These are phyloP conservation scores for Mycosarcoma maydis DNA, from an alignment of 1,284 basidiomycete genomes.

Conservation along the genomic window DNA sequence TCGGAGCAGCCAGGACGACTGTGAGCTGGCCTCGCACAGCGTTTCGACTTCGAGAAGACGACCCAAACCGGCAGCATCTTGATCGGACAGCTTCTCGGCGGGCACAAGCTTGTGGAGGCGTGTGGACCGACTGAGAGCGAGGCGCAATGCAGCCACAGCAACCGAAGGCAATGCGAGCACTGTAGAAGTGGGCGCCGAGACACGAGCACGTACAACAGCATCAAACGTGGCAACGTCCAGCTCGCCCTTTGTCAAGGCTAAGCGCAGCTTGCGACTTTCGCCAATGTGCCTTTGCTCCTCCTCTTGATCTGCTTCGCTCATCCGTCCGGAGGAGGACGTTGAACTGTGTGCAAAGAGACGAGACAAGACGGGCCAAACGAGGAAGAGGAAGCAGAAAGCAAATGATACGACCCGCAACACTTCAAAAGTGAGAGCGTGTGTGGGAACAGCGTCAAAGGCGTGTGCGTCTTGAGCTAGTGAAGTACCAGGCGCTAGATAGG, in stretches of 20 bases:
- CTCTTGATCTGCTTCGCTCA: constrained; percentile 2
- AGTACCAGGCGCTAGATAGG: constrained; percentile 24
- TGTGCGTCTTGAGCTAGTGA: constrained; percentile 27
- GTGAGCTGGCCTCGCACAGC: constrained; percentile 33
- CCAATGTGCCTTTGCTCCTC: background rate
- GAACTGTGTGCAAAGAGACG: constrained; percentile 18
- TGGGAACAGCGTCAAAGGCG: constrained; percentile 50
- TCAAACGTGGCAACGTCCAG: constrained; percentile 27
- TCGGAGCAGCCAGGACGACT: constrained; percentile 41
- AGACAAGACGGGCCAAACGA: constrained; percentile 47
- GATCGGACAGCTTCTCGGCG: constrained; percentile 7
- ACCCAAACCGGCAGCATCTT: constrained; percentile 32
- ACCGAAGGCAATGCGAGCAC: constrained; percentile 17
- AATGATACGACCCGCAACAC: constrained; percentile 51
- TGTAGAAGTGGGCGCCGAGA: constrained; percentile 19
- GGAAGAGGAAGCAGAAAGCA: constrained; percentile 38
- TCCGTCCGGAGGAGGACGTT: background rate
- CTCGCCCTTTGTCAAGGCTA: constrained; percentile 22
- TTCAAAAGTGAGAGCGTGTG: constrained; percentile 54
- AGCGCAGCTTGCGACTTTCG: constrained; percentile 22
- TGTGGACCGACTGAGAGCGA: constrained; percentile 13
- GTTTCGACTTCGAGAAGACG: constrained; percentile 56
- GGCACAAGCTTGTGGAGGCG: constrained; percentile 12
- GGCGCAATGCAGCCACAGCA: constrained; percentile 9
- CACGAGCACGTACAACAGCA: constrained; percentile 10